These are phyloP conservation scores for Colletotrichum lupini DNA, from an alignment of 2,329 filamentous ascomycete species.

Conservation along the genomic window DNA sequence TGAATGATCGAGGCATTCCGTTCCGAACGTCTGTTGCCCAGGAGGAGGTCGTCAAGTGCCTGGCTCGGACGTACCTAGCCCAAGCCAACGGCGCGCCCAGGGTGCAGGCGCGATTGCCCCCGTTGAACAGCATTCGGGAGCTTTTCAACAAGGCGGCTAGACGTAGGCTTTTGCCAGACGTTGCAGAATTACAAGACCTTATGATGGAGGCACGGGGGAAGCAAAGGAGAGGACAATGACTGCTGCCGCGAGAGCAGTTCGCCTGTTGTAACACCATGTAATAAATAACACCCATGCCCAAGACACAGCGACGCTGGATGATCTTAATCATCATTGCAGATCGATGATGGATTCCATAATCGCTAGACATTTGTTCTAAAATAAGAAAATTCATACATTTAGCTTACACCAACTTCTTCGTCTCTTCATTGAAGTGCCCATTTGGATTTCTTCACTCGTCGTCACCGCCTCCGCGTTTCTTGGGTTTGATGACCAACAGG, in stretches of 20 bases:
- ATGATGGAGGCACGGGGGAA: not conserved
- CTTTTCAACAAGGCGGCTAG: conserved; percentile 13
- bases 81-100: not conserved
- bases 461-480: conserved; percentile 50
- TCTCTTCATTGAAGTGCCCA: conserved; percentile 8
- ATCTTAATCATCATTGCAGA: not conserved
- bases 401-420: conserved; percentile 35
- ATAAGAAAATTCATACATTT: conserved; percentile 38
- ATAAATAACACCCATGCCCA: not conserved
- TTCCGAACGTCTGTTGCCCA: conserved; percentile 40
- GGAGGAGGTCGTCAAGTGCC: conserved; percentile 28
- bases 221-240: not conserved
- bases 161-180: not conserved
- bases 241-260: not conserved
- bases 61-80: not conserved
- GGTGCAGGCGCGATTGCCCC: not conserved
- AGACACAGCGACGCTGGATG: not conserved
- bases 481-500: conserved; percentile 83
- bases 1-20: conserved; percentile 49
- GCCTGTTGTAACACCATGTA: not conserved
- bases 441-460: conserved; percentile 38
- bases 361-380: conserved; percentile 36
- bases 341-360: conserved; percentile 5
- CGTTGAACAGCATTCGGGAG: not conserved
- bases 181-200: not conserved